Conservation (phyloP, 1,284 basidiomycete genomes). For the Peniophora sp. region DNA sequence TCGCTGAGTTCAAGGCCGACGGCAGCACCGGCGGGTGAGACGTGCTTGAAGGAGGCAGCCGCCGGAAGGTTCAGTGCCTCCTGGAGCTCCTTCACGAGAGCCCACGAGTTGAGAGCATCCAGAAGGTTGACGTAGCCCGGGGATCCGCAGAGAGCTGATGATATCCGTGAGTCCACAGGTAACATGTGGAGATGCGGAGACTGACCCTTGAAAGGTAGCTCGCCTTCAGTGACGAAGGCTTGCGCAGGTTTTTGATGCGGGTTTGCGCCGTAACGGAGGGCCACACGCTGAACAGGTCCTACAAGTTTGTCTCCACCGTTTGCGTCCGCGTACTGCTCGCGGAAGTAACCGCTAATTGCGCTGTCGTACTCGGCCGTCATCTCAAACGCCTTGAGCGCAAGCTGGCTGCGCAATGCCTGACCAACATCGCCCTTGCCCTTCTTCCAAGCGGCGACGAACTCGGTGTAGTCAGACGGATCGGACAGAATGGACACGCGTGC, state of each 20-base stretch:
- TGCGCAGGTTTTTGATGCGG: constrained; percentile 99
- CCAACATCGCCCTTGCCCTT: constrained; percentile 63
- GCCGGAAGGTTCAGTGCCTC: constrained; percentile 84
- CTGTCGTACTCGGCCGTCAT: constrained; percentile 93
- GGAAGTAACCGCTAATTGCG: constrained; percentile 95
- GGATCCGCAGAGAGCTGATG: constrained; percentile 80
- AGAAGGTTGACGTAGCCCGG: constrained; percentile 99
- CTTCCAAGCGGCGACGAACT: constrained; percentile 76
- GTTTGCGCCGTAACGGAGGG: constrained; percentile 94
- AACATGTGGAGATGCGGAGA: background rate
- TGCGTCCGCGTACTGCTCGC: constrained; percentile 89
- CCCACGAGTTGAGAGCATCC: constrained; percentile 96
- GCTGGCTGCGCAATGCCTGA: constrained; percentile 63
- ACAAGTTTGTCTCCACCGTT: constrained; percentile 50
- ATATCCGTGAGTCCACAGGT: background rate
- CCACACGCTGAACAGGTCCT: constrained; percentile 73
- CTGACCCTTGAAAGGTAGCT: constrained; percentile 89
- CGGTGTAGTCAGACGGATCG: constrained; percentile 88
- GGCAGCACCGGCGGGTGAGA: constrained; percentile 95
- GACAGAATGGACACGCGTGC: constrained; percentile 88
- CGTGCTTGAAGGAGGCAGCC: constrained; percentile 99
- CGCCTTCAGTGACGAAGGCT: constrained; percentile 86
- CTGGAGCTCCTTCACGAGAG: constrained; percentile 91
- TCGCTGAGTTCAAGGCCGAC: constrained; percentile 83
- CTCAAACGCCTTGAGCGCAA: constrained; percentile 97